Evolutionary conservation across 371 early-diverging fungal species (phyloP), one percentile per base, ranked within the genome.

Genomic region (Polyrhizophydium stewartii): DNA sequence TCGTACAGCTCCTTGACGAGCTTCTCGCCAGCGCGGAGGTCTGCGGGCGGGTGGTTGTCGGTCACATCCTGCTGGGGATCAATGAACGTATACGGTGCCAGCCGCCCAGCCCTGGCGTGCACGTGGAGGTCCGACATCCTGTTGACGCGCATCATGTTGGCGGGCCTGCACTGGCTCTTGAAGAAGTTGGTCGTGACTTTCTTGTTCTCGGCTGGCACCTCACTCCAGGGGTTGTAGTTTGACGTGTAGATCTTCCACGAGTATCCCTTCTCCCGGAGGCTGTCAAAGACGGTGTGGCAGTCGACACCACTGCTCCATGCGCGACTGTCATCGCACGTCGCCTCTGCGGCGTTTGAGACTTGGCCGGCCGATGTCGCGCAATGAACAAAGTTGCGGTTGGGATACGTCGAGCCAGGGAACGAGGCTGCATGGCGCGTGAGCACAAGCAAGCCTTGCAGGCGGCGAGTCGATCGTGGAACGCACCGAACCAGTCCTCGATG

Each of bases 401-500:
- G 70, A 33, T 60, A 61, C 1, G 70, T 66, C 37, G 70, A 66
- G 35, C 70, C 66, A 3, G 59, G 59, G 16, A 64, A 24, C 28
- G 52, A 28, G 28, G 52, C 52, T 51, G 33, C 12, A 10, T 7
- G 12, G 10, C 24, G 50, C 50, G 30, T 21, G 9, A 49, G 50
- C 50, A 24, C 24, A 49, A 7, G 12, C 25, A 21, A 6, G 9
- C 6, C 6, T 46, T n/a, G 9, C 5, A 6, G 6, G n/a, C 10
- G 27, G 31, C 6, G 12, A 52, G 37, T 49, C 22, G 47, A 17
- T 56, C 62, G 41, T 65, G 69, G 28, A 66, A 55, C 21, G 58
- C 56, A 31, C 66, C 51, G 40, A 68, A 69, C 73, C 73, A 73
- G 33, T 61, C 49, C 35, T 73, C 70, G 52, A 73, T 53, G 24